Evolutionary conservation across 139 green algal species (phyloP), one percentile per base, ranked within the genome.

Genomic region (Microglena sp.): DNA sequence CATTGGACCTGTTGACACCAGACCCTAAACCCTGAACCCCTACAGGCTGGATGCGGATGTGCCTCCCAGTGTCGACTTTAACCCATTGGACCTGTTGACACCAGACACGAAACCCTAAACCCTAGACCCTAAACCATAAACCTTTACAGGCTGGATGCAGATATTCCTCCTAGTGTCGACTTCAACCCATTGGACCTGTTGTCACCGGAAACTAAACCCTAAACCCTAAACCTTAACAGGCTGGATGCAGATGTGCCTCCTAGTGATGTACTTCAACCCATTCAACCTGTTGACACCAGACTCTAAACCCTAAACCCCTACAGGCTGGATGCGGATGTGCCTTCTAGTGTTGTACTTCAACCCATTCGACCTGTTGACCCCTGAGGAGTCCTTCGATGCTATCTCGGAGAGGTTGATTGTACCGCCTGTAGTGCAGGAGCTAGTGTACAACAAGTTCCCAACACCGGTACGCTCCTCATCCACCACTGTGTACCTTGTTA

Each of bases 141-240:
- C n/a, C n/a, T n/a, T n/a, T n/a, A n/a, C 61, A 80, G 92, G 90
- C 5, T 98, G 92, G 92, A 71, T 81, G 30, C 83, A 92, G 45
- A 97, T 95, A 85, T 79, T 77, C 2, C 74, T 97, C 60, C 87
- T 95, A 73, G 88, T 97, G 29, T 97, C 4, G 97, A 93, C 79
- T 91, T 96, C 66, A 69, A 72, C 1, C 83, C 75, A n/a, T 55
- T 30, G 35, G 67, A 81, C 69, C 76, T 97, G 44, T 61, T 92
- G 3, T 68, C 84, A n/a, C 90, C 90, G 11, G 63, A 69, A 4
- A n/a, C n/a, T n/a, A n/a, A n/a, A n/a, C n/a, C n/a, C n/a, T n/a
- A n/a, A n/a, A n/a, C n/a, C n/a, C n/a, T n/a, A n/a, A n/a, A n/a
- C n/a, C n/a, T n/a, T n/a, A n/a, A n/a, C 61, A 80, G 92, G 90